Base-by-base conservation (phyloP, 2,329 filamentous ascomycete species). In the Chaetomium sp. region DNA sequence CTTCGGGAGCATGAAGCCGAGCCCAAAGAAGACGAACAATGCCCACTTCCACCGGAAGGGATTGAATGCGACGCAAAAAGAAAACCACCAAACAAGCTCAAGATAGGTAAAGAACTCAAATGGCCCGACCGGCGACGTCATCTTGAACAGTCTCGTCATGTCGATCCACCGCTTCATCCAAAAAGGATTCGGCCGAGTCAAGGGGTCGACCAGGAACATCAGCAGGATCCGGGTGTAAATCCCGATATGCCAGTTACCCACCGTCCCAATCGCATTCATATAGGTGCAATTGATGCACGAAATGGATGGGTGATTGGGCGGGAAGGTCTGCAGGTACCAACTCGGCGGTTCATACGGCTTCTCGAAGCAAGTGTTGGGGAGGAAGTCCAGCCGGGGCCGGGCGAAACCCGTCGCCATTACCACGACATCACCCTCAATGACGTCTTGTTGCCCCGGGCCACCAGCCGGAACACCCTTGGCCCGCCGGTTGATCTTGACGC, bases 1-100 rank as follows among this genome's bases (percentile, higher is more conserved):
- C 75, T 85, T 81, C 0, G 92, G 92, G 55, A 95, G 73, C 23
- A 80, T 80, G 51, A 85, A 81, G 0, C 90, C 91, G 33, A 94
- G 74, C 0, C 92, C 92, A 65, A 90, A 90, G 71, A 96, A 88
- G 19, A 96, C 91, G 74, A 96, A 96, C 0, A 88, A 74, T 0
- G 89, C 90, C 92, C 92, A 96, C 79, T 96, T 96, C 91, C 92
- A 96, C 9, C 92, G 81, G 76, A 96, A 96, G 0, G 92, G 92
- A 73, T 96, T 96, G 71, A 95, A 83, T 4, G 83, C 79, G 50
- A 94, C 87, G 63, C 89, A 89, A 72, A 95, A 96, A 6, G 87
- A 75, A 69, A 94, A 95, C 92, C 92, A 96, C 81, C 91, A 96
- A 4, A 95, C 74, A 58, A 96, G 79, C 76, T 96, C 92, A 0